Conservation (phyloP, 1,284 basidiomycete species). For the Ceratobasidium sp. region DNA sequence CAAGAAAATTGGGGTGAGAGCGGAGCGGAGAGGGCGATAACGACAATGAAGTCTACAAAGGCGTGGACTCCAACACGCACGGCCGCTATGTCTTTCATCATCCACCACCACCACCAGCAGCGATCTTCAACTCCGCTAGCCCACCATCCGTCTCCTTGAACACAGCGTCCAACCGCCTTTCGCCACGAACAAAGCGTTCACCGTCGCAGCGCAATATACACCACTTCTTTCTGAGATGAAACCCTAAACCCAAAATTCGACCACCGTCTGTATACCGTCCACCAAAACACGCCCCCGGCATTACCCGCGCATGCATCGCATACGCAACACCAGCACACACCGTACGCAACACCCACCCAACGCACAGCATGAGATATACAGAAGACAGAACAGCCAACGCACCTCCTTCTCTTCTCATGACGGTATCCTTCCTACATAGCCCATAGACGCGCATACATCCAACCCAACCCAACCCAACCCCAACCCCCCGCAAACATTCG, state of each 20-base stretch:
- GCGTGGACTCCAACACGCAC: not conserved
- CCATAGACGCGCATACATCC: too few species aligned
- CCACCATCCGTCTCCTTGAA: not conserved
- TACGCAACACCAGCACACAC: too few species aligned
- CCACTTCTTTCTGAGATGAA: conserved; percentile 4
- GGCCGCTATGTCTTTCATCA: too few species aligned
- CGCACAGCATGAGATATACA: too few species aligned
- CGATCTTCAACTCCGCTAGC: not conserved
- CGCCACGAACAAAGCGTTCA: not conserved
- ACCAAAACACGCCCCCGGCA: conserved; percentile 13
- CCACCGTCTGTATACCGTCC: not conserved
- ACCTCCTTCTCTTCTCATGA: too few species aligned
- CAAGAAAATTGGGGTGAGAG: conserved; percentile 26
- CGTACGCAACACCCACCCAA: too few species aligned
- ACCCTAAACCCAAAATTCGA: conserved; percentile 44
- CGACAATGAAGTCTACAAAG: conserved; percentile 7
- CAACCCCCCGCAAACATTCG: too few species aligned
- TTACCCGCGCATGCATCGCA: conserved; percentile 15
- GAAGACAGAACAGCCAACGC: too few species aligned
- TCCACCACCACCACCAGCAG: too few species aligned
- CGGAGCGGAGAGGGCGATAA: not conserved
- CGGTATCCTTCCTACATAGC: too few species aligned
- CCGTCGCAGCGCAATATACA: not conserved
- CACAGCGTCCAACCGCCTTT: not conserved
- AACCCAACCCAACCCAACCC: too few species aligned